Conservation (phyloP, 768 basidiomycete species). For the Pholiota conissans region DNA sequence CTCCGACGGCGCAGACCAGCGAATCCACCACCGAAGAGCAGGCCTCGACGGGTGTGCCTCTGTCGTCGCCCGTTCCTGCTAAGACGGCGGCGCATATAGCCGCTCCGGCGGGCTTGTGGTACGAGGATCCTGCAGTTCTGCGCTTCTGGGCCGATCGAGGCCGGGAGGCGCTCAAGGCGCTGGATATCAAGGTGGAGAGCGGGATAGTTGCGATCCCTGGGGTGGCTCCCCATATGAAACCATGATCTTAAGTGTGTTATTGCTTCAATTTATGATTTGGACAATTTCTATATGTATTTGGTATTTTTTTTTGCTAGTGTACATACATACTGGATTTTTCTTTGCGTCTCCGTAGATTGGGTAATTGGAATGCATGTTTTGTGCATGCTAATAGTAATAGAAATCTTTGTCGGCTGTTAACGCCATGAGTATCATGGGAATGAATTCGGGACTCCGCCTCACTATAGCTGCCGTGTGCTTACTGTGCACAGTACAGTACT, state of each 20-base stretch:
- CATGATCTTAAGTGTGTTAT: no score
- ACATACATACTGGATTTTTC: no score
- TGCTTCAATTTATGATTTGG: background rate
- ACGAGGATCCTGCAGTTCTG: slow-evolving; percentile 41
- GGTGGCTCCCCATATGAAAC: background rate
- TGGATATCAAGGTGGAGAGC: slow-evolving; percentile 47
- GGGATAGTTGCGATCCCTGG: slow-evolving; percentile 31
- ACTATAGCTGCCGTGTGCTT: no score
- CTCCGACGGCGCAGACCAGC: background rate
- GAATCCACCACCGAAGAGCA: slow-evolving; percentile 2
- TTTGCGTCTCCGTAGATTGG: no score
- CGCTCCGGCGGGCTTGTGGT: slow-evolving; percentile 44
- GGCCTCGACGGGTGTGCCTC: slow-evolving; percentile 11
- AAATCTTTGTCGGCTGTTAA: no score
- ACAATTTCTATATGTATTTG: no score
- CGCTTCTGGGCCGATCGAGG: slow-evolving; percentile 55
- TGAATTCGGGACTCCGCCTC: no score
- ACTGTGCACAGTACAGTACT: no score
- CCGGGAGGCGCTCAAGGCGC: slow-evolving; percentile 41
- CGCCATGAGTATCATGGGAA: no score
- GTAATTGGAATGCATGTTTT: no score
- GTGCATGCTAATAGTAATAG: no score
- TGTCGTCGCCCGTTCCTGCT: background rate
- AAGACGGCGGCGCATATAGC: background rate
- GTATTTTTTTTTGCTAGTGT: no score